Percentiles rank a stretch among this genome's conserved stretches.
Conservation (phyloP, 1,284 basidiomycete species). For the Calocybe gambosa region DNA sequence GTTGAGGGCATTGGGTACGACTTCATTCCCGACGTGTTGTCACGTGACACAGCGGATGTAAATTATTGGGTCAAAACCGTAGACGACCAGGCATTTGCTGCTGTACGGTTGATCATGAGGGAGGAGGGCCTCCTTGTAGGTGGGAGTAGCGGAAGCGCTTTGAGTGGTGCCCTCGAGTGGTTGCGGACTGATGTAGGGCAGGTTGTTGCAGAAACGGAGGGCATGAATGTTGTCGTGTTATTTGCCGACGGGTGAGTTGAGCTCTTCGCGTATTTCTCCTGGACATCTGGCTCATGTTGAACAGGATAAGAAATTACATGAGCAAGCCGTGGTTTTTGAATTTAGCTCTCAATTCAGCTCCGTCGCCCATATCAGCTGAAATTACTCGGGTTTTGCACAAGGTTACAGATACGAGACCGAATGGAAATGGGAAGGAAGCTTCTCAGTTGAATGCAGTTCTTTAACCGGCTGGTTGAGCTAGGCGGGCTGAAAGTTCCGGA, state of each 20-base stretch:
- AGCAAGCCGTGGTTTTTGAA: constrained; percentile 84
- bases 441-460: not conserved
- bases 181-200: constrained; percentile 67
- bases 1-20: constrained; percentile 97
- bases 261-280: not conserved
- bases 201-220: constrained; percentile 60
- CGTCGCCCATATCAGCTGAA: constrained; percentile 42
- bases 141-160: constrained; percentile 84
- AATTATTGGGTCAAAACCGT: constrained; percentile 84
- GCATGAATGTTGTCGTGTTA: constrained; percentile 85
- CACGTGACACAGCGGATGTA: constrained; percentile 46
- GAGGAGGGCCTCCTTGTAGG: constrained; percentile 88
- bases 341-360: constrained; percentile 51
- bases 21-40: constrained; percentile 81
- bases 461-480: not conserved
- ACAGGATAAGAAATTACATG: constrained; percentile 92
- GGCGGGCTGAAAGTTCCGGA: too few species aligned
- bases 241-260: constrained; percentile 81
- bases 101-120: constrained; percentile 77
- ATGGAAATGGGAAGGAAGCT: not conserved
- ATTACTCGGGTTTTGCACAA: constrained; percentile 40
- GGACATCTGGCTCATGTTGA: not conserved
- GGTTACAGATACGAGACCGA: not conserved
- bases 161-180: constrained; percentile 77
- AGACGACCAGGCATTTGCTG: constrained; percentile 78